These are phyloP conservation scores for Colletotrichum eleusines DNA, from an alignment of 2,329 filamentous ascomycete genomes.

Conservation along the genomic window DNA sequence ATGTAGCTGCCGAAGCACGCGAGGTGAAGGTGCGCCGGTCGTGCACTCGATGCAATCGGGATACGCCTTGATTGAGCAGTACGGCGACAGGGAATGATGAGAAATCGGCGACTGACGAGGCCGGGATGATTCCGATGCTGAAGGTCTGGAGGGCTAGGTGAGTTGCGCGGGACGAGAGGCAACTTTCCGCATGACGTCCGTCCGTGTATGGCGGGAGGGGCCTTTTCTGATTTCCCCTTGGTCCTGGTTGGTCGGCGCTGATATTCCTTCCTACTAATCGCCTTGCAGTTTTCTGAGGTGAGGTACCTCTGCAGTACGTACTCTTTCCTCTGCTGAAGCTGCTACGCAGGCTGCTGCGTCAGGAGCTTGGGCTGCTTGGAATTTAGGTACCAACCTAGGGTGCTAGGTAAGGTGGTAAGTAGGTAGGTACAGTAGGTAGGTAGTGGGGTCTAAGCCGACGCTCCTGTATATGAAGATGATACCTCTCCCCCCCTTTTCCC, in stretches of 20 bases:
- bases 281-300: not conserved
- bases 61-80: not conserved
- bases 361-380: constrained; percentile 32
- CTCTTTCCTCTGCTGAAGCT: not conserved
- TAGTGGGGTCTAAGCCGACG: too few relatives aligned
- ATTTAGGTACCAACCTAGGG: not conserved
- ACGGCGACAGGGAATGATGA: not conserved
- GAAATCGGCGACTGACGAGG: constrained; percentile 4
- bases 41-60: constrained; percentile 5
- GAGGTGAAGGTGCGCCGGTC: not conserved
- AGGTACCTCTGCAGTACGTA: constrained; percentile 13
- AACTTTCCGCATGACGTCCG: constrained; percentile 40
- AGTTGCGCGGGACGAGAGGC: constrained; percentile 39
- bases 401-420: too few relatives aligned
- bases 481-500: not conserved
- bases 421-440: too few relatives aligned
- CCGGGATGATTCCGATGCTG: constrained; percentile 27
- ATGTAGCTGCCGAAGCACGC: constrained; percentile 27
- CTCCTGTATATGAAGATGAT: not conserved
- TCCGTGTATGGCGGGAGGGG: constrained; percentile 38
- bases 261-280: not conserved
- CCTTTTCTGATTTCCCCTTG: constrained; percentile 27
- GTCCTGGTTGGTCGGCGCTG: constrained; percentile 34
- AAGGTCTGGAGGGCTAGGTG: constrained; percentile 28
- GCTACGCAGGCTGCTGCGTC: constrained; percentile 10